These are phyloP conservation scores for Alnus rubra DNA, from an alignment of 306 rosid genomes.

Conservation along the genomic window DNA sequence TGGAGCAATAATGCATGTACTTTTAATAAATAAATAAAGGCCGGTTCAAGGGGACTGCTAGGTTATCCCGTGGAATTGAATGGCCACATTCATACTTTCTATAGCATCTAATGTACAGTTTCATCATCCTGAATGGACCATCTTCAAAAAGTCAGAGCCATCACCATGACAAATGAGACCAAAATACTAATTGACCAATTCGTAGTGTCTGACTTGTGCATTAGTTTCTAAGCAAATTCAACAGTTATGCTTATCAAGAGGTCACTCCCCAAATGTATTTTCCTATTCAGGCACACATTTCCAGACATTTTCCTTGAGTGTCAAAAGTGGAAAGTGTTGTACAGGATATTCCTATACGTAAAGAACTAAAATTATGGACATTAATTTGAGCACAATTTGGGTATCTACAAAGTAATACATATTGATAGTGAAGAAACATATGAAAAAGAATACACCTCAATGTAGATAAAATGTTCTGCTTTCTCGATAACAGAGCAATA, in stretches of 20 bases:
- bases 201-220: not conserved
- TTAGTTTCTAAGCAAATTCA: not conserved
- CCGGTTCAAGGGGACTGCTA: not conserved
- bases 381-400: not conserved
- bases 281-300: not conserved
- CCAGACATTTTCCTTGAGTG: not conserved
- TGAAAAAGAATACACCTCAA: constrained; percentile 65
- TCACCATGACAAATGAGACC: not conserved
- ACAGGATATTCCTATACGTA: not conserved
- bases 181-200: not conserved
- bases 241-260: not conserved
- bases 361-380: not conserved
- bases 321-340: not conserved
- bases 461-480: constrained; percentile 91
- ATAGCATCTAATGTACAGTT: not conserved
- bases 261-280: not conserved
- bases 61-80: constrained; percentile 3
- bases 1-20: not conserved
- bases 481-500: constrained; percentile 93
- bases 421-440: not conserved
- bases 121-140: not conserved
- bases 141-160: not conserved
- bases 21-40: not conserved
- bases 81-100: not conserved
- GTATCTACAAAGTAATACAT: not conserved